These are phyloP conservation scores for Diddensiella transvaalensis DNA, from an alignment of 805 yeast species.

Conservation along the genomic window DNA sequence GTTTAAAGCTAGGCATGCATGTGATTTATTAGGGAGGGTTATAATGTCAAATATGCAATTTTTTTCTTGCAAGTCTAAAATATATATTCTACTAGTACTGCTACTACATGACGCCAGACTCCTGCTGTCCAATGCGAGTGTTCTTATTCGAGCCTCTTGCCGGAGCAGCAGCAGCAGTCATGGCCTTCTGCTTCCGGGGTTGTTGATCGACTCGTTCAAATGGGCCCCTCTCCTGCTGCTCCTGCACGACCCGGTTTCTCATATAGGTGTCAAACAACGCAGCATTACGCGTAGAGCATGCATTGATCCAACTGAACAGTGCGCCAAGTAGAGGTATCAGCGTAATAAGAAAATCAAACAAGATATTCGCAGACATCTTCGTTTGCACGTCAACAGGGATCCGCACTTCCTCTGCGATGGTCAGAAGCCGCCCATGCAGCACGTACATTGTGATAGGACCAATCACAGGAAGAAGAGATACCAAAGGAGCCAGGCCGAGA, in stretches of 20 bases:
- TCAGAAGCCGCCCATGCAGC: conserved; percentile 65
- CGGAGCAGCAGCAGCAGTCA: neutral
- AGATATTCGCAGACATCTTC: conserved; percentile 71
- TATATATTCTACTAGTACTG: too few relatives aligned
- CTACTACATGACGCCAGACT: neutral
- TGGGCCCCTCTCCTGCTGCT: conserved; percentile 18
- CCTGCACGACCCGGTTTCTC: conserved; percentile 24
- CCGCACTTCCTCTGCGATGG: conserved; percentile 54
- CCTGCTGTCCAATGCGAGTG: conserved; percentile 4
- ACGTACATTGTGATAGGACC: conserved; percentile 83
- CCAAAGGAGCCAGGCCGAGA: conserved; percentile 71
- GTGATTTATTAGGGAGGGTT: too few relatives aligned
- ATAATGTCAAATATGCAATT: too few relatives aligned
- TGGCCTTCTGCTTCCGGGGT: neutral
- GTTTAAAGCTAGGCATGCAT: too few relatives aligned
- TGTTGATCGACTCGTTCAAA: conserved; percentile 17
- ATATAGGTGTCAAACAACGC: conserved; percentile 63
- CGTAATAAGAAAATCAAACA: conserved; percentile 68
- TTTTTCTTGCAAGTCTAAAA: too few relatives aligned
- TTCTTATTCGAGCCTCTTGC: neutral
- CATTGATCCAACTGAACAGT: conserved; percentile 74
- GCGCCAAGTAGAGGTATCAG: conserved; percentile 80
- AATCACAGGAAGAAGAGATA: conserved; percentile 70
- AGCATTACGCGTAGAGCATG: conserved; percentile 86
- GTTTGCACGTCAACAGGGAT: conserved; percentile 59